Evolutionary conservation across 129 eudicot species (phyloP).

Genomic region (Rutidosis leptorrhynchoides): DNA sequence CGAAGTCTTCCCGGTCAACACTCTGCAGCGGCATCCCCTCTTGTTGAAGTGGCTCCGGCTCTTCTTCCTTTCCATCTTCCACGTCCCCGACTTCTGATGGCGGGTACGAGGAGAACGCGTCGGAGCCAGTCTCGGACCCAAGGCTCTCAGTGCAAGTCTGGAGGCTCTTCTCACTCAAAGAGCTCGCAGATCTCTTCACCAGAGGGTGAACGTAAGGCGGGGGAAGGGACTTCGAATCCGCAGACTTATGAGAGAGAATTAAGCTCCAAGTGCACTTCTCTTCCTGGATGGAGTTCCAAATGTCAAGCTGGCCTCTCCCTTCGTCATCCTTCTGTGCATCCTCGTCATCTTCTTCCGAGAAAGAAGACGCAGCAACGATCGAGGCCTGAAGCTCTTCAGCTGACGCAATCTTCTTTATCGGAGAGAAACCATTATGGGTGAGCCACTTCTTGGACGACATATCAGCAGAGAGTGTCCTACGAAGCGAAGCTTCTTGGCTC

Average conservation of each 20-base stretch:
- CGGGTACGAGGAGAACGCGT: conserved; percentile 50
- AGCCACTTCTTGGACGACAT: conserved; percentile 83
- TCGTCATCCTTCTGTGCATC: not conserved
- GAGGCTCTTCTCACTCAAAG: conserved; percentile 68
- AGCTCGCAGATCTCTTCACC: conserved; percentile 42
- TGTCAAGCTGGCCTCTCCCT: conserved; percentile 33
- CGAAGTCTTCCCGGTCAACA: no score
- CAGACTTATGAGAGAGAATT: no score
- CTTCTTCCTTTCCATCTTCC: no score
- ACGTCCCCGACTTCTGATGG: not conserved
- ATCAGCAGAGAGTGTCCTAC: conserved; percentile 76
- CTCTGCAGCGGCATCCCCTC: no score
- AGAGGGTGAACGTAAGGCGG: conserved; percentile 73
- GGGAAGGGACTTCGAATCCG: no score
- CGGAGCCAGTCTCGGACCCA: conserved; percentile 92
- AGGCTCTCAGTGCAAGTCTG: conserved; percentile 83
- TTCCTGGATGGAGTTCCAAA: conserved; percentile 49
- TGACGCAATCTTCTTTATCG: conserved; percentile 50
- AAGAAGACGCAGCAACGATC: conserved; percentile 32
- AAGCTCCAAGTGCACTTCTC: conserved; percentile 4
- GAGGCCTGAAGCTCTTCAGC: conserved; percentile 35
- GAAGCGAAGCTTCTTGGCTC: conserved; percentile 20
- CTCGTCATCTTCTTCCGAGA: conserved; percentile 32
- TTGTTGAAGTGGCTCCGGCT: no score
- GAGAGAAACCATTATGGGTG: conserved; percentile 39